A percentile compares a stretch with the other conserved stretches of the same genome.
Conservation (phyloP, 139 green algal genomes). For the Desmodesmus armatus region DNA sequence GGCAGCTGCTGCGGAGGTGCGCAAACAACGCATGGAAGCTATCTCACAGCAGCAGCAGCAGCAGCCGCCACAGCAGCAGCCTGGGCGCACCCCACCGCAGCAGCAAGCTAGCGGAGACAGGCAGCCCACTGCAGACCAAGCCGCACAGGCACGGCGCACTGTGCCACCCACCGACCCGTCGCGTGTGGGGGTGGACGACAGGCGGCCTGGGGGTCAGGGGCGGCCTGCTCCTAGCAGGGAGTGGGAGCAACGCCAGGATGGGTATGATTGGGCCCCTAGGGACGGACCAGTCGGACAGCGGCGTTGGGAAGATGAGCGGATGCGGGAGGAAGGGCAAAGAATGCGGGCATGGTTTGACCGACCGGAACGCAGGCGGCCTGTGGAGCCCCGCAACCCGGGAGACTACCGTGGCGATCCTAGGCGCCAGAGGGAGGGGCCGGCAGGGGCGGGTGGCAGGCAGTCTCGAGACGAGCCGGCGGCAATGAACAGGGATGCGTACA, state of each 20-base stretch:
- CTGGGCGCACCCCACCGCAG: background rate
- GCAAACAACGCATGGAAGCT: background rate
- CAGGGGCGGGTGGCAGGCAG: background rate
- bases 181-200: no score
- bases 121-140: background rate
- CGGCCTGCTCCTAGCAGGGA: background rate
- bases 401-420: no score
- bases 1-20: background rate
- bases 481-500: background rate
- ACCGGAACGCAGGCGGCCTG: background rate
- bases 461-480: no score
- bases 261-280: slow-evolving; percentile 3
- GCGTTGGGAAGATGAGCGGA: background rate
- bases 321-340: background rate
- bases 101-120: background rate
- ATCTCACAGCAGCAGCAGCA: background rate
- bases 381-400: background rate
- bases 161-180: no score
- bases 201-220: background rate
- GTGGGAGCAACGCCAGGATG: background rate
- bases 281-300: background rate
- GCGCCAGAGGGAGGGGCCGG: no score
- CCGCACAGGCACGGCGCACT: background rate
- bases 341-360: background rate
- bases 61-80: background rate